Percentiles rank a stretch among this genome's conserved stretches.
These are phyloP conservation scores for Paralagenidium karlingii DNA, from an alignment of 352 stramenopile genomes.

Conservation along the genomic window DNA sequence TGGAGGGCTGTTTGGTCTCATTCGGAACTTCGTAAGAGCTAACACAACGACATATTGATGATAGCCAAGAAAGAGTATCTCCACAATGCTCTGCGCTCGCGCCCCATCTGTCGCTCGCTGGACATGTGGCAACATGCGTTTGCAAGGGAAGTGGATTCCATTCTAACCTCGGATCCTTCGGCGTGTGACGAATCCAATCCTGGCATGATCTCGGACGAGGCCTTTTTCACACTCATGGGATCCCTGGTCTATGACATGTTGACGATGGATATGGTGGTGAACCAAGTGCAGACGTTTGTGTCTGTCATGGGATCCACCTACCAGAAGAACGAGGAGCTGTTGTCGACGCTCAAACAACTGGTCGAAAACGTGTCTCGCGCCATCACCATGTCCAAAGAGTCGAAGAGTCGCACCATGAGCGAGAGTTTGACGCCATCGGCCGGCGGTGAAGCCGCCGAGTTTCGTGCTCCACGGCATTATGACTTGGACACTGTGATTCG, in stretches of 20 bases:
- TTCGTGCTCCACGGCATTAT: slow-evolving; percentile 24
- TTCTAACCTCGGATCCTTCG: not conserved
- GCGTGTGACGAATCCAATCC: slow-evolving; percentile 15
- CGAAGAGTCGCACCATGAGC: slow-evolving; percentile 7
- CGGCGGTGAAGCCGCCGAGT: slow-evolving; percentile 19
- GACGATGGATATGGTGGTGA: slow-evolving; percentile 55
- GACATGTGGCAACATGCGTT: slow-evolving; percentile 82
- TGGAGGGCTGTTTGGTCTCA: not conserved
- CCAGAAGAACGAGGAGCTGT: slow-evolving; percentile 51
- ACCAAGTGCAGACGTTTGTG: slow-evolving; percentile 68
- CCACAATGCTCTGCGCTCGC: slow-evolving; percentile 32
- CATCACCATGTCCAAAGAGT: slow-evolving; percentile 67
- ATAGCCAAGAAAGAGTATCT: slow-evolving; percentile 75
- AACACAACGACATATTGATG: slow-evolving; percentile 1
- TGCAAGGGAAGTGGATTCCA: slow-evolving; percentile 24
- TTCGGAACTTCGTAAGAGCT: not conserved
- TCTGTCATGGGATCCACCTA: slow-evolving; percentile 76
- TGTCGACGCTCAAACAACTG: slow-evolving; percentile 61
- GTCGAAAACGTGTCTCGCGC: slow-evolving; percentile 72
- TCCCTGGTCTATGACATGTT: slow-evolving; percentile 81
- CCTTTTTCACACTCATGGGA: slow-evolving; percentile 75
- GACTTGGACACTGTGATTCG: slow-evolving; percentile 70
- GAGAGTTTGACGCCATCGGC: not conserved
- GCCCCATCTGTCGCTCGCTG: slow-evolving; percentile 61
- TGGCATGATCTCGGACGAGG: slow-evolving; percentile 36